These are phyloP conservation scores for Tulasnella sp. DNA, from an alignment of 768 basidiomycete genomes.

Conservation along the genomic window DNA sequence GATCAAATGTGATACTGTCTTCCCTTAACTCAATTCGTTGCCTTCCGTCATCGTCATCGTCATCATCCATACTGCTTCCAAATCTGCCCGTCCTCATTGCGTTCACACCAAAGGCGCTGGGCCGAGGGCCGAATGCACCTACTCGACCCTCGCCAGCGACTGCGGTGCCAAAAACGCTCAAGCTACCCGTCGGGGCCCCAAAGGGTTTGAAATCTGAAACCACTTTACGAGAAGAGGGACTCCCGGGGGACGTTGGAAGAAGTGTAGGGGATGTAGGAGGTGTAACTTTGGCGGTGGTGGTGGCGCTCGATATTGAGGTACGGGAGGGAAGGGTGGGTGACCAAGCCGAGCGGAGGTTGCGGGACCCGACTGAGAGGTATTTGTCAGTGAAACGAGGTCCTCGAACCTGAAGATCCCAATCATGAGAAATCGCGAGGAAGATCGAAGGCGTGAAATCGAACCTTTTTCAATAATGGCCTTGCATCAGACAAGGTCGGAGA, in stretches of 20 bases:
- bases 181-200: constrained; percentile 53
- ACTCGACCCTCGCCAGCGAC: constrained; percentile 31
- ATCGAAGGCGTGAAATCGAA: constrained; percentile 22
- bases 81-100: constrained; percentile 32
- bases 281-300: constrained; percentile 34
- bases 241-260: constrained; percentile 25
- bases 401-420: constrained; percentile 44
- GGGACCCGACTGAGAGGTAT: constrained; percentile 42
- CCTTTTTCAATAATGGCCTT: constrained; percentile 64
- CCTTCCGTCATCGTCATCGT: constrained; percentile 34
- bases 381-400: constrained; percentile 97
- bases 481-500: constrained; percentile 60
- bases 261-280: constrained; percentile 32
- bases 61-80: constrained; percentile 61
- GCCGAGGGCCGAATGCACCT: constrained; percentile 14
- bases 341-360: constrained; percentile 21
- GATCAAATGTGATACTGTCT: constrained; percentile 82
- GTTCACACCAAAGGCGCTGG: constrained; percentile 64
- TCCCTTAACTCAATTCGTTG: constrained; percentile 69
- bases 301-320: constrained; percentile 36
- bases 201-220: constrained; percentile 82
- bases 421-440: neutral
- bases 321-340: constrained; percentile 28
- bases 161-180: constrained; percentile 77
- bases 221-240: constrained; percentile 76